Percentiles rank a stretch among this genome's conserved stretches.
phyloP scores from a whole-genome alignment of 495 filamentous ascomycete species.

The Talaromyces stipitatus region DNA sequence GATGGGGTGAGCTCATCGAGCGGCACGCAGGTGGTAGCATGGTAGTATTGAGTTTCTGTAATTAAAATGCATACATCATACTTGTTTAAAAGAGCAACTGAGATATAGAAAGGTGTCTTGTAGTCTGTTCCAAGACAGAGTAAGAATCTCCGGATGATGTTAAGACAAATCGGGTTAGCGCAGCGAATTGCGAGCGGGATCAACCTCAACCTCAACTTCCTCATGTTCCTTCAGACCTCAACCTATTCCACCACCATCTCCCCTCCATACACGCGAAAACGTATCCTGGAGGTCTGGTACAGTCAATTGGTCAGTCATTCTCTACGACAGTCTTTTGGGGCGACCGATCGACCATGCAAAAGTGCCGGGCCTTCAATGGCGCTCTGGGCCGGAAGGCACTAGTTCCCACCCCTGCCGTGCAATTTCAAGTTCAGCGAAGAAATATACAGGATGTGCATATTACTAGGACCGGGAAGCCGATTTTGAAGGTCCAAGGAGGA shows the following conservation, averaged over 20 bases:
- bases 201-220: slow-evolving; percentile 3
- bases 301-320: slow-evolving; percentile 4
- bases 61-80: background rate
- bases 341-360: slow-evolving; percentile 43
- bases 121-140: background rate
- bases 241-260: background rate
- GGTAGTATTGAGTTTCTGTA: background rate
- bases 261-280: slow-evolving; percentile 2
- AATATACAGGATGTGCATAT: slow-evolving; percentile 72
- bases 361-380: slow-evolving; percentile 40
- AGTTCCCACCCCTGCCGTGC: slow-evolving; percentile 27
- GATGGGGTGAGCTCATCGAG: background rate
- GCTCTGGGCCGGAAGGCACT: slow-evolving; percentile 36
- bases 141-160: too few species aligned
- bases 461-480: slow-evolving; percentile 79
- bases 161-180: background rate
- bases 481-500: slow-evolving; percentile 74
- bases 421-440: slow-evolving; percentile 42
- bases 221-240: background rate
- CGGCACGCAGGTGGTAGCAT: background rate
- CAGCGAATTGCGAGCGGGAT: background rate
- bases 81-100: too few species aligned
- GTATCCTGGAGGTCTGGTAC: slow-evolving; percentile 4
- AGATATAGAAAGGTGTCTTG: too few species aligned
- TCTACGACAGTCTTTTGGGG: slow-evolving; percentile 3